phyloP scores from a whole-genome alignment of 169 alveolate genomes.

The Plasmodium malariae region DNA sequence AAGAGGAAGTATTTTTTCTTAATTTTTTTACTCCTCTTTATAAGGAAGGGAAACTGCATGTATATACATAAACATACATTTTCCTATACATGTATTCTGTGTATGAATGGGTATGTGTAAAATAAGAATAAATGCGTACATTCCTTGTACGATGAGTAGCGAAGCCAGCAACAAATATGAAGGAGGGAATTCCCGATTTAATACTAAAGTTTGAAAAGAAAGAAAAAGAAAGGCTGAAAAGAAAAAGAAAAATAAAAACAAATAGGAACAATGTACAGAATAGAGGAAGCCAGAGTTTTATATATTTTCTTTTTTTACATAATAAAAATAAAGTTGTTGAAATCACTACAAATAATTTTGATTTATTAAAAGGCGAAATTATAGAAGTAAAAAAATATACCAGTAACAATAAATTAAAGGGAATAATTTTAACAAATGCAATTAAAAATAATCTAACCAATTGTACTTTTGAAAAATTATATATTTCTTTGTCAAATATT shows the following conservation, averaged over 20 bases:
- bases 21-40: no score
- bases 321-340: conserved; percentile 37
- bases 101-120: no score
- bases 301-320: conserved; percentile 52
- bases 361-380: conserved; percentile 32
- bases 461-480: conserved; percentile 14
- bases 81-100: no score
- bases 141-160: no score
- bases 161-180: conserved; percentile 20
- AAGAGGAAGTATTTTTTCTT: no score
- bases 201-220: conserved; percentile 32
- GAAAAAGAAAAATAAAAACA: conserved; percentile 21
- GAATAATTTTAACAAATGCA: conserved; percentile 46
- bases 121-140: no score
- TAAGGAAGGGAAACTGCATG: no score
- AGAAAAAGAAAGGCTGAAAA: conserved; percentile 58
- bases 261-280: background rate
- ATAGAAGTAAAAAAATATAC: conserved; percentile 41
- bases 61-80: no score
- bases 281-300: conserved; percentile 42
- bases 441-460: background rate
- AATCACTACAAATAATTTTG: conserved; percentile 55
- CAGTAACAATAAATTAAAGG: conserved; percentile 42
- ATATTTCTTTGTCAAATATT: conserved; percentile 40
- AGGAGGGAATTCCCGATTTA: conserved; percentile 50